Evolutionary conservation across 2,329 filamentous ascomycete genomes (phyloP), one percentile per base, ranked within the genome.

Genomic region (Waltergamsia citrina): DNA sequence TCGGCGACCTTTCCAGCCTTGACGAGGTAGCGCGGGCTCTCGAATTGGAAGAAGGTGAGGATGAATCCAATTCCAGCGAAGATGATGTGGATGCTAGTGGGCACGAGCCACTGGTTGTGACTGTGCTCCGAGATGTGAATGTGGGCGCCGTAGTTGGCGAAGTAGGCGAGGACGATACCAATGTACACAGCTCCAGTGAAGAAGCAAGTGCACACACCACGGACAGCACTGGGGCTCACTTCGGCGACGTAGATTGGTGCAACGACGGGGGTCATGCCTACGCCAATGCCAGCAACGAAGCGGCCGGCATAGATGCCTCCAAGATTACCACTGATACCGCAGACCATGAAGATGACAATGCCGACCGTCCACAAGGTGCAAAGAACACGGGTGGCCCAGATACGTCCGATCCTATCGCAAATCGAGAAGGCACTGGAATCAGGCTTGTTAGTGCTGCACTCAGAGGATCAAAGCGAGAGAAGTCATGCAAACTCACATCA

Each of bases 111-210:
- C 41, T 67, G 63, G 35, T 62, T 60, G 37, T 62, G 56, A 3
- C 59, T 62, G n/a, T 51, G 45, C 32, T 64, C 59, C 17, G 57
- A 53, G 16, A 77, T 57, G 50, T 74, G 59, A 28, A 74, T 35
- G 37, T 65, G 53, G 35, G 59, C 63, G 38, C 77, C 77, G 49
- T 78, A 81, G 53, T 78, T 82, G 38, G 80, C 74, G 47, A 86
- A 88, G 59, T 87, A 90, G 7, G 80, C 81, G 12, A 88, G 65
- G 46, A 88, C 81, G 40, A 87, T 85, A 17, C 82, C 84, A 34
- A 84, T 56, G 49, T 88, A 88, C 16, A 88, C 83, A 32, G 59
- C 58, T 4, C 61, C 61, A 7, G 59, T 64, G 47, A 65, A 65
- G 46, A 62, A 56, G 38, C 60, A 81, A 2, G 82, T 85, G 49